Evolutionary conservation across 192 early-diverging fungal genomes (phyloP).

Genomic region (Entomortierella parvispora): DNA sequence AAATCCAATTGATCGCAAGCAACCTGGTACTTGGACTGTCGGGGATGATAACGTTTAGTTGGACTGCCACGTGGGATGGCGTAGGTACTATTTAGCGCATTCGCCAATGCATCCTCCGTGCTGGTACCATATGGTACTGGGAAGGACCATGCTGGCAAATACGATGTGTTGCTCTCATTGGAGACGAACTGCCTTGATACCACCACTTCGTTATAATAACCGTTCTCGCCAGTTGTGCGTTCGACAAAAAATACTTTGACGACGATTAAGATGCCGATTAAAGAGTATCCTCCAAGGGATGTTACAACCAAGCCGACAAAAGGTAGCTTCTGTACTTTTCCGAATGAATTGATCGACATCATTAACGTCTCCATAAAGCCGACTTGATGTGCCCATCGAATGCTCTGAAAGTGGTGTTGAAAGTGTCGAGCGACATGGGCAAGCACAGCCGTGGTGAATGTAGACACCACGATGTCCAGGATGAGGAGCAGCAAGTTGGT

Average conservation of each 20-base stretch:
- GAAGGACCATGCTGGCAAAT: not conserved
- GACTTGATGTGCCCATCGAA: constrained; percentile 12
- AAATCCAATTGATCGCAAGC: constrained; percentile 2
- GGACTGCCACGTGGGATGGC: not conserved
- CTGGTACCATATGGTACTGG: not conserved
- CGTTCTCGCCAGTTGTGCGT: not conserved
- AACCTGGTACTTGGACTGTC: not conserved
- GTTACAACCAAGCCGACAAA: not conserved
- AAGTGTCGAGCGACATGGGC: not conserved
- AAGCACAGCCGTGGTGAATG: not conserved
- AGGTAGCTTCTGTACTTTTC: not conserved
- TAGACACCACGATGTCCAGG: not conserved
- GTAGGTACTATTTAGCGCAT: not conserved
- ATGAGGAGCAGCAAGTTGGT: not conserved
- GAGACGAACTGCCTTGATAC: not conserved
- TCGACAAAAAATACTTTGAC: not conserved
- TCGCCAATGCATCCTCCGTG: constrained; percentile 4
- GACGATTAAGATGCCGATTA: not conserved
- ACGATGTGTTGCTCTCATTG: too few species aligned
- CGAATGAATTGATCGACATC: not conserved
- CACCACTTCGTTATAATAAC: not conserved
- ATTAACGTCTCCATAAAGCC: not conserved
- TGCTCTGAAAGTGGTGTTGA: not conserved
- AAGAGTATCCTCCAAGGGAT: not conserved
- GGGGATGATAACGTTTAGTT: constrained; percentile 6